phyloP scores from a whole-genome alignment of 108 stramenopile species.

The Phaeodactylum tricornutum region DNA sequence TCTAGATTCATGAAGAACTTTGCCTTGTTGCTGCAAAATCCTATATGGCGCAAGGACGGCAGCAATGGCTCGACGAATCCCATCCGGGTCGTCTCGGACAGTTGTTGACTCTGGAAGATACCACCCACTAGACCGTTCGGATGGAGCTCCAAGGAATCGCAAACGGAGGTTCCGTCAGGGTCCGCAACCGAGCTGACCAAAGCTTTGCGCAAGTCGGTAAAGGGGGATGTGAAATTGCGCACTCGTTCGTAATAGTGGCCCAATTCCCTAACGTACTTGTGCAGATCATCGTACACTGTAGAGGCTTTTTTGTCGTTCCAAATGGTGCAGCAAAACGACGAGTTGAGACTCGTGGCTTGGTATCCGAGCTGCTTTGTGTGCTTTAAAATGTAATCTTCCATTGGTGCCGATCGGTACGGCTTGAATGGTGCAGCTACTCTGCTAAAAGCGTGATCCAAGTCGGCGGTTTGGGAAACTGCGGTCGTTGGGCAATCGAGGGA shows the following conservation, averaged over 20 bases:
- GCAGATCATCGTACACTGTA: not conserved
- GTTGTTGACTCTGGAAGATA: conserved; percentile 2
- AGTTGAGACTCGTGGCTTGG: too few relatives aligned
- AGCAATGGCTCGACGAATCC: conserved; percentile 22
- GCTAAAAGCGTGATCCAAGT: too few relatives aligned
- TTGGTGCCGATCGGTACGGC: too few relatives aligned
- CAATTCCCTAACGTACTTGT: not conserved
- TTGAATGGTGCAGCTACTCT: too few relatives aligned
- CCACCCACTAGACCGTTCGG: not conserved
- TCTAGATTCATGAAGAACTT: not conserved
- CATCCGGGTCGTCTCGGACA: conserved; percentile 1
- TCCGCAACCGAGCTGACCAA: too few relatives aligned
- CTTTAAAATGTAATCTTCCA: too few relatives aligned
- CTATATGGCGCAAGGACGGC: conserved; percentile 23
- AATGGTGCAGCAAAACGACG: too few relatives aligned
- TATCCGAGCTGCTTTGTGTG: too few relatives aligned
- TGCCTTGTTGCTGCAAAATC: conserved; percentile 3
- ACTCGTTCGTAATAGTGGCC: not conserved
- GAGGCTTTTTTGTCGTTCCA: too few relatives aligned
- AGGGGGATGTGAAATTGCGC: not conserved
- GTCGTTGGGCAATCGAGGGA: too few relatives aligned
- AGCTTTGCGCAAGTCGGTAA: not conserved
- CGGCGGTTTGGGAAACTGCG: too few relatives aligned
- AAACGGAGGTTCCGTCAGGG: not conserved
- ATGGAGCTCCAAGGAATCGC: not conserved